Conservation (phyloP, 1,139 yeast species). For the Blastobotrys arbuscula region DNA sequence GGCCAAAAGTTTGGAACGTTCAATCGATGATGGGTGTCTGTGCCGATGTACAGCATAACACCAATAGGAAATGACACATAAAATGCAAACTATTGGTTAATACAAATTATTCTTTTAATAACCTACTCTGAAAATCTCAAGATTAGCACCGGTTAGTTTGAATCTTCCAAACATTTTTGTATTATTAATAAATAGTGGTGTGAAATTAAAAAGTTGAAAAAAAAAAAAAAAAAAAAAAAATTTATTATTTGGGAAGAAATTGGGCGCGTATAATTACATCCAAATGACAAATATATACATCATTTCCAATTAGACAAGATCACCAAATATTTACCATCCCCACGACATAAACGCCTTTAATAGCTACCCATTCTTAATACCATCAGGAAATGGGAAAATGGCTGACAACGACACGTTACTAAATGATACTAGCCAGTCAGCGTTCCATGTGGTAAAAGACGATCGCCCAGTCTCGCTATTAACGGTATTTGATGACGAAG, state of each 20-base stretch:
- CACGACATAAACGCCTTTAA: too few species aligned
- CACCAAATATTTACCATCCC: too few species aligned
- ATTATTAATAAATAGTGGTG: background rate
- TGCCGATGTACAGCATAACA: constrained; percentile 88
- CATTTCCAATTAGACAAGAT: too few species aligned
- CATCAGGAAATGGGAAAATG: too few species aligned
- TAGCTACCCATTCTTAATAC: too few species aligned
- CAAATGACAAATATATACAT: too few species aligned
- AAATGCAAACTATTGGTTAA: constrained; percentile 58
- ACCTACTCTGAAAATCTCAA: constrained; percentile 65
- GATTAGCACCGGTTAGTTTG: constrained; percentile 32
- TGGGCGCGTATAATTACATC: too few species aligned
- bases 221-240: constrained; percentile 2
- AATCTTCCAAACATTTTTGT: constrained; percentile 18
- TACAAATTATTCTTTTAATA: background rate
- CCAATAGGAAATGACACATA: constrained; percentile 80
- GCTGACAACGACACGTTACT: background rate
- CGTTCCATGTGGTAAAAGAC: constrained; percentile 6
- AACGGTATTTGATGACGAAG: constrained; percentile 5
- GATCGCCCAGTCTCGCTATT: background rate
- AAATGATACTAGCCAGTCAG: background rate
- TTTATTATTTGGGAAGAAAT: too few species aligned
- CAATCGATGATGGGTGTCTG: constrained; percentile 80
- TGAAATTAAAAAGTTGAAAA: background rate
- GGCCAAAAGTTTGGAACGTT: constrained; percentile 98